Evolutionary conservation across 106 monocot genomes (phyloP).

Genomic region (Chionographis japonica): DNA sequence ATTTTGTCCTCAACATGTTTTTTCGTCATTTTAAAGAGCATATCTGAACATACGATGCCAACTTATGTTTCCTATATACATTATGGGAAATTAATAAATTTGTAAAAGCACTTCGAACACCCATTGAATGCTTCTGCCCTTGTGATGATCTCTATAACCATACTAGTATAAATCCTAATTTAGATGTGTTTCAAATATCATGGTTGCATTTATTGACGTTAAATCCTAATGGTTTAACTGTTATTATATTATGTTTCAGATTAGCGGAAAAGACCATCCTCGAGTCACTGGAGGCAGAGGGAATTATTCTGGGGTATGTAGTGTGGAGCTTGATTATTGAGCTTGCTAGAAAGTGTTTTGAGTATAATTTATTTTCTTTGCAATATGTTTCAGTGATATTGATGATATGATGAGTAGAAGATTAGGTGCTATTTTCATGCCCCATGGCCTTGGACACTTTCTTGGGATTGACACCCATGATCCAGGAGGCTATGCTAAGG

Average conservation of each 20-base stretch:
- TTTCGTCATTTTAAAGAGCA: no score
- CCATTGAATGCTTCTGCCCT: no score
- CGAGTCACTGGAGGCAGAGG: slow-evolving; percentile 48
- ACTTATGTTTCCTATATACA: no score
- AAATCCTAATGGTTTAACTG: not conserved
- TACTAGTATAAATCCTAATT: no score
- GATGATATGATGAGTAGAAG: slow-evolving; percentile 85
- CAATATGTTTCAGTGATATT: slow-evolving; percentile 48
- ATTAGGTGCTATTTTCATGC: slow-evolving; percentile 90
- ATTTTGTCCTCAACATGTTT: no score
- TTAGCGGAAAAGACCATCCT: slow-evolving; percentile 88
- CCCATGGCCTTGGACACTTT: slow-evolving; percentile 97
- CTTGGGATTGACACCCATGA: slow-evolving; percentile 99
- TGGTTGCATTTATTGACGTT: not conserved
- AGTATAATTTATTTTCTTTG: not conserved
- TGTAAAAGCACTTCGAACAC: no score
- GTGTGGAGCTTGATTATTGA: not conserved
- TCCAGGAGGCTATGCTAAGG: slow-evolving; percentile 92
- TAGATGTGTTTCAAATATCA: no score
- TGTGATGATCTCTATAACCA: no score
- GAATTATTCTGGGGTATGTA: slow-evolving; percentile 67
- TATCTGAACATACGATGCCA: no score
- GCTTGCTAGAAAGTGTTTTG: not conserved
- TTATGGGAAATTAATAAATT: no score
- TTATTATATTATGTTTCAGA: slow-evolving; percentile 32